phyloP scores from a whole-genome alignment of 805 yeast species.

The Kazachstania martiniae region DNA sequence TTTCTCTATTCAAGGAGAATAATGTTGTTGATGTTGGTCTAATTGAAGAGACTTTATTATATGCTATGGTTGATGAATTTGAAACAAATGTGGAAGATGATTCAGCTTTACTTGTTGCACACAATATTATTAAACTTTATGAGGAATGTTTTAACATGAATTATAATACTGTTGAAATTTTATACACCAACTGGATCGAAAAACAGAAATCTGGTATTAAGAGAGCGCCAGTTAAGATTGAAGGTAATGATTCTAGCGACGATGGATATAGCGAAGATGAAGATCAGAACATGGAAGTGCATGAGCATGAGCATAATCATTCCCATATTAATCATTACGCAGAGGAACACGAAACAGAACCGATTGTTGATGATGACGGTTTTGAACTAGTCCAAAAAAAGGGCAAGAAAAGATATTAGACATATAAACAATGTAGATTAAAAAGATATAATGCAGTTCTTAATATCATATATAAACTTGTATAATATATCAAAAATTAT shows the following conservation, averaged over 20 bases:
- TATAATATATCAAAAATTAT: too few species aligned
- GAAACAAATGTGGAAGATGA: constrained; percentile 85
- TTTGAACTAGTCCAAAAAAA: constrained; percentile 77
- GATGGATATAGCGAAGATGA: constrained; percentile 35
- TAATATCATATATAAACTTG: background rate
- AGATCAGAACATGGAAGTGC: constrained; percentile 31
- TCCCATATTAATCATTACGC: too few species aligned
- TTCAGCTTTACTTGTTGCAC: constrained; percentile 67
- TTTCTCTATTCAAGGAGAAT: constrained; percentile 60
- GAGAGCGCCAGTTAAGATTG: constrained; percentile 40
- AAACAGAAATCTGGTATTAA: constrained; percentile 34
- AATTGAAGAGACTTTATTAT: constrained; percentile 74
- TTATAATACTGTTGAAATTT: constrained; percentile 44
- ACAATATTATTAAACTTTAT: constrained; percentile 52
- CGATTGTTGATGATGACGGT: constrained; percentile 87
- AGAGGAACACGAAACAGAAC: constrained; percentile 25
- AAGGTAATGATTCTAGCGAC: constrained; percentile 42
- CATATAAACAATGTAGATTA: too few species aligned
- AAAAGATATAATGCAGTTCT: background rate
- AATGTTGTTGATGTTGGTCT: constrained; percentile 62
- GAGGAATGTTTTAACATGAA: constrained; percentile 46
- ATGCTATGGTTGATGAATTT: constrained; percentile 93
- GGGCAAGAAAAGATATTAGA: constrained; percentile 39
- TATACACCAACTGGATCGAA: constrained; percentile 49
- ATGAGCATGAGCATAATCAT: constrained; percentile 24